Evolutionary conservation across 805 yeast species (phyloP).

Genomic region (Maudiozyma saulgeensis): DNA sequence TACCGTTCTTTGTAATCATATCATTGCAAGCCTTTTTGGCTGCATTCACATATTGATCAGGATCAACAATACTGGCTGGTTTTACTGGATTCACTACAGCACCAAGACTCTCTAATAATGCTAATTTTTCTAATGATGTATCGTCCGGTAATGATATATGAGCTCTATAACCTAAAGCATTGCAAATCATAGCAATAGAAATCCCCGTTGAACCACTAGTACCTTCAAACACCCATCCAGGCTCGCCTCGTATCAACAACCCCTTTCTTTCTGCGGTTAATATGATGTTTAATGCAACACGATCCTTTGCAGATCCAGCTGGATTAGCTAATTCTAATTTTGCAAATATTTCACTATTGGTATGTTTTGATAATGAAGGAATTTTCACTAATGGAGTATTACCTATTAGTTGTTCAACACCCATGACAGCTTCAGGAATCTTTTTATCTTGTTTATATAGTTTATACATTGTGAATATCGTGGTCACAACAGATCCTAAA

Average conservation of each 20-base stretch:
- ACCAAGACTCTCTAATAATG: conserved; percentile 62
- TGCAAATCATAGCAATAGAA: conserved; percentile 81
- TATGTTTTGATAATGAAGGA: conserved; percentile 54
- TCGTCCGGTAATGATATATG: conserved; percentile 95
- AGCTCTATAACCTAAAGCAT: conserved; percentile 78
- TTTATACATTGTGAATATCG: conserved; percentile 1
- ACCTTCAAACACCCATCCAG: conserved; percentile 67
- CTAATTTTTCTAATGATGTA: conserved; percentile 75
- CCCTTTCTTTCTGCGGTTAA: conserved; percentile 56
- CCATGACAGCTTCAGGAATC: conserved; percentile 24
- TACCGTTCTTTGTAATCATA: conserved; percentile 28
- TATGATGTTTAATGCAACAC: conserved; percentile 84
- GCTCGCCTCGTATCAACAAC: conserved; percentile 47
- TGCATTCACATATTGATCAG: conserved; percentile 82
- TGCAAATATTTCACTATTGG: conserved; percentile 80
- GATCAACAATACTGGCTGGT: conserved; percentile 93
- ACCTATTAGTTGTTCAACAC: conserved; percentile 75
- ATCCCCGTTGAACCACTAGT: conserved; percentile 97
- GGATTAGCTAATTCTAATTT: conserved; percentile 82
- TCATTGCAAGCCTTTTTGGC: conserved; percentile 61
- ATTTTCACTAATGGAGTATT: conserved; percentile 78
- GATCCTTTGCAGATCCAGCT: conserved; percentile 91
- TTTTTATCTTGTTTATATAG: background rate
- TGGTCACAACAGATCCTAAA: background rate
- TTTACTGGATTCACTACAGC: conserved; percentile 78